These are phyloP conservation scores for Digitaria exilis DNA, from an alignment of 202 grass and related monocot genomes.

Conservation along the genomic window DNA sequence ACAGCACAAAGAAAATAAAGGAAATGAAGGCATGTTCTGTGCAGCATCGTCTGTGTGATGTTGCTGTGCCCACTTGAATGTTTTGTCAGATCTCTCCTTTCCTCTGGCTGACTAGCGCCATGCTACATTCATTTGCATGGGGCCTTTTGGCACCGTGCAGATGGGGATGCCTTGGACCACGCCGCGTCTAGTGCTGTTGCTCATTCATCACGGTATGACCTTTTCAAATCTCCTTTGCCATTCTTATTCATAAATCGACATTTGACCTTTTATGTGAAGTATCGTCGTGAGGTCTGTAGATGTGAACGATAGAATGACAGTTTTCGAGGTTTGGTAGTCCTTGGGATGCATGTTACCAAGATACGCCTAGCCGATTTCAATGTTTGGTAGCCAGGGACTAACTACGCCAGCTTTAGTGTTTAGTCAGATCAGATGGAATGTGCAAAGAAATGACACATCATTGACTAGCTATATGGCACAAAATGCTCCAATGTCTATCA, in stretches of 20 bases:
- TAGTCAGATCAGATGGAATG: too few species aligned
- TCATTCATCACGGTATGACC: not conserved
- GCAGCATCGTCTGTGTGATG: constrained; percentile 43
- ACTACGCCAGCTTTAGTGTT: too few species aligned
- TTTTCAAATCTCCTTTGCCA: not conserved
- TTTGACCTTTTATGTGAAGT: not conserved
- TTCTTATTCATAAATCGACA: not conserved
- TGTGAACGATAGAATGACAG: too few species aligned
- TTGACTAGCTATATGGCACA: too few species aligned
- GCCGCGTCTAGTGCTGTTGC: not conserved
- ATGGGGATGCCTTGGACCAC: constrained; percentile 21
- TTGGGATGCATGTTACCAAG: too few species aligned
- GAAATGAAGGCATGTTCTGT: constrained; percentile 40
- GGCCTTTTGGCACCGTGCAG: constrained; percentile 21
- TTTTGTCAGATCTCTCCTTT: constrained; percentile 31
- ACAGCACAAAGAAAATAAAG: constrained; percentile 37
- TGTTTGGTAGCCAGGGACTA: too few species aligned
- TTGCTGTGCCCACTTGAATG: constrained; percentile 41
- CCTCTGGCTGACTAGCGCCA: not conserved
- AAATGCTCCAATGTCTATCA: too few species aligned
- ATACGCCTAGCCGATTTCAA: too few species aligned
- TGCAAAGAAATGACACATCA: too few species aligned
- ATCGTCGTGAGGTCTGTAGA: too few species aligned
- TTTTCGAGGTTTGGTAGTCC: too few species aligned
- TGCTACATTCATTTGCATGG: constrained; percentile 39